Base-by-base conservation (phyloP, 192 early-diverging fungal genomes). In the Coemansia nantahalensis region DNA sequence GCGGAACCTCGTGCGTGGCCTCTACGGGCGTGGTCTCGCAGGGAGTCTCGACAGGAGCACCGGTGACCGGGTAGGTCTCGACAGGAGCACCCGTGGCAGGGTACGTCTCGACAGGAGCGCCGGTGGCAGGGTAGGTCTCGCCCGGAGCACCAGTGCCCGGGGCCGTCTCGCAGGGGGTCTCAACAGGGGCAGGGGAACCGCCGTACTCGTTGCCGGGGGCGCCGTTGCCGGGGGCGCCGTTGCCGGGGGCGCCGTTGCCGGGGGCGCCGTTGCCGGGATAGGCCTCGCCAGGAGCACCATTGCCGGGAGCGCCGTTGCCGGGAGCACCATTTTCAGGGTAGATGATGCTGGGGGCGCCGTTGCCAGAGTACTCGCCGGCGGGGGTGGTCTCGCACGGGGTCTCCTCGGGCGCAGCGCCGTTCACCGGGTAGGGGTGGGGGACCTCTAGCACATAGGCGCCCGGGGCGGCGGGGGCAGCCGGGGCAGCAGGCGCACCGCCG, bases 381-480 rank as follows among this genome's bases (percentile, higher is more conserved):
- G 51, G 39, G 1, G 45, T 5, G 7, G 38, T 39, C 18, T 39
- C 38, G 8, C 32, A 46, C n/a, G 30, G 16, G 22, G 35, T 35
- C 24, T 26, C 33, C 5, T 14, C 38, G 4, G 21, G 40, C 5
- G 26, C 26, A 3, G 3, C 26, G 26, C 3, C 42, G 31, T 5
- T 10, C 51, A n/a, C 54, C 5, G 54, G 45, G 22, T 51, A 42
- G 48, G 58, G 70, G 46, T 50, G 32, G 34, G 51, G 45, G 2
- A 30, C 36, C 56, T 62, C 50, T 32, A 32, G 60, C 12, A 41
- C 54, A 13, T 59, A 56, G 32, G 44, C 50, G 13, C 23, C 45
- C 2, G 56, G 56, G 7, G 49, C 40, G 10, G 54, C 56, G 0
- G 37, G 51, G 2, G 12, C 48, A 4, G 23, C 28, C 9, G 37